Evolutionary conservation across 371 early-diverging fungal species (phyloP).

Genomic region (Batkoa obscura): DNA sequence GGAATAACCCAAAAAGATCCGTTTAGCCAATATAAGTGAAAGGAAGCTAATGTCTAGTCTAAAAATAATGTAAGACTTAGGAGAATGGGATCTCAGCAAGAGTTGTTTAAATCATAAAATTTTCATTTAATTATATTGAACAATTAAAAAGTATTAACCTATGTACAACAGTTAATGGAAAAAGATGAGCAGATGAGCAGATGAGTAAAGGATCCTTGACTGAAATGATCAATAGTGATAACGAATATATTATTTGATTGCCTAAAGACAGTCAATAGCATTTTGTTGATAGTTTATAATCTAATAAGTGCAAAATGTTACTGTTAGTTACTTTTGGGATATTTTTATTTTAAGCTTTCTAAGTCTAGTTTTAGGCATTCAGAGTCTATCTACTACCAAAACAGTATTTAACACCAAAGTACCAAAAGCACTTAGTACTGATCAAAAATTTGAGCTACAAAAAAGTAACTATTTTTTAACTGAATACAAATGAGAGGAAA

Average conservation of each 20-base stretch:
- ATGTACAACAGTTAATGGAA: conserved; percentile 85
- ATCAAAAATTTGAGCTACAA: conserved; percentile 25
- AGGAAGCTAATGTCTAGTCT: conserved; percentile 70
- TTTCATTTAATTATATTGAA: background rate
- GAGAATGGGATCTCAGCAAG: conserved; percentile 90
- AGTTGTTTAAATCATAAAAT: conserved; percentile 49
- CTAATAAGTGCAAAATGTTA: conserved; percentile 83
- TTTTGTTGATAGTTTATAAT: conserved; percentile 85
- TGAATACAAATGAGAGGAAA: conserved; percentile 86
- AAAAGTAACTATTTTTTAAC: conserved; percentile 60
- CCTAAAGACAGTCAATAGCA: conserved; percentile 81
- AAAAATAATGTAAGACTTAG: conserved; percentile 44
- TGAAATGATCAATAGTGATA: too few relatives aligned
- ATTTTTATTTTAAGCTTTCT: background rate
- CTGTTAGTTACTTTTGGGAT: conserved; percentile 12
- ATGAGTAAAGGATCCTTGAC: conserved; percentile 15
- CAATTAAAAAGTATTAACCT: background rate
- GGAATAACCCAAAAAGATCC: conserved; percentile 12
- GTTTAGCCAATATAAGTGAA: conserved; percentile 86
- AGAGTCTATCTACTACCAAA: conserved; percentile 77
- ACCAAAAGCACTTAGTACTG: conserved; percentile 62
- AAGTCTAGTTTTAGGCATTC: conserved; percentile 28
- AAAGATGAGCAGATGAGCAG: conserved; percentile 53
- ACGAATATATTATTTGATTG: conserved; percentile 15
- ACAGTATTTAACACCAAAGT: conserved; percentile 71